Percentiles rank a stretch among this genome's conserved stretches.
Evolutionary conservation across 75 land plant species (phyloP).

Genomic region (Sequoiadendron giganteum): DNA sequence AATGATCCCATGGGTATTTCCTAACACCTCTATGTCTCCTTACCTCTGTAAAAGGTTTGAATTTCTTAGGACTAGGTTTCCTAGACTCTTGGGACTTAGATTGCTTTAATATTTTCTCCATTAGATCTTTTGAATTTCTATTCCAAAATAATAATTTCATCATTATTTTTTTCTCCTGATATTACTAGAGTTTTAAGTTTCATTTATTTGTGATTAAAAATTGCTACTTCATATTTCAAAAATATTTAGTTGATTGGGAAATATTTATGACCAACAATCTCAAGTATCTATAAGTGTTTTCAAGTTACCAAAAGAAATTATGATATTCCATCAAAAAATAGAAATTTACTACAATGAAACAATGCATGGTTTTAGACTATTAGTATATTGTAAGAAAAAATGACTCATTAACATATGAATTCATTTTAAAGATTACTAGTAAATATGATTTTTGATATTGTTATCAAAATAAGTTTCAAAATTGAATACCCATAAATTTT

Average conservation of each 20-base stretch:
- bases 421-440: neutral
- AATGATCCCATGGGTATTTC: conserved; percentile 80
- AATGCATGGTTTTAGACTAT: neutral
- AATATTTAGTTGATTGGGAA: neutral
- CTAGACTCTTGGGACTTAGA: neutral
- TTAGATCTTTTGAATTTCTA: neutral
- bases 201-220: neutral
- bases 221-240: neutral
- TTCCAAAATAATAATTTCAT: neutral
- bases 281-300: too few species aligned
- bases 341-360: neutral
- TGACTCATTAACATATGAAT: neutral
- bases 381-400: neutral
- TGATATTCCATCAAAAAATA: neutral
- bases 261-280: too few species aligned
- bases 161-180: too few species aligned
- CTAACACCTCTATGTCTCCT: conserved; percentile 57
- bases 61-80: neutral
- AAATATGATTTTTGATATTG: neutral
- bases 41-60: neutral
- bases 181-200: neutral
- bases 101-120: neutral
- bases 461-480: neutral
- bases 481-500: neutral
- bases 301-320: too few species aligned